Evolutionary conservation across 164 flowering plant species (phyloP), one percentile per base, ranked within the genome.

Genomic region (Tinospora cordifolia): DNA sequence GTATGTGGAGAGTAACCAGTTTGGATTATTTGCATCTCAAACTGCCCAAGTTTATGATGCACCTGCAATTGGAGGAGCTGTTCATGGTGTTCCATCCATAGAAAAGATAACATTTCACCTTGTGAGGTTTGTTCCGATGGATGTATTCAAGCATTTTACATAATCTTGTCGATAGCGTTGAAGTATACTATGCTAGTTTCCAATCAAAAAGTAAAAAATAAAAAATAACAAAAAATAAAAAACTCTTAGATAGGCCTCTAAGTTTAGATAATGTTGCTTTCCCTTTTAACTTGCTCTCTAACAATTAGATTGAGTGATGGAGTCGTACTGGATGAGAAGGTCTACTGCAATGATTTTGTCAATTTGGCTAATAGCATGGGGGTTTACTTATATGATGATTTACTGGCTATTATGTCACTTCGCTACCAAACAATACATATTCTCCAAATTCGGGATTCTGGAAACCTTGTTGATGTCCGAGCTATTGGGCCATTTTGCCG

Each of bases 11-110:
- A 83, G 73, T 69, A 81, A 87, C 67, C 91, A 87, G 70, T 95
- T 88, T 78, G 99, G 99, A n/a, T 62, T 95, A 17, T 95, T 95
- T 86, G 99, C 96, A 63, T 91, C 98, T 74, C 90, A 97, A 65
- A 88, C 99, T 41, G 81, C 90, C 14, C 99, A 83, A 83, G 74
- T 80, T 75, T 88, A 80, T 71, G 99, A 92, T 74, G 88, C 94
- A 63, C 92, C 98, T 68, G 83, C 90, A 25, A 70, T 69, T 59
- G 92, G 84, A 62, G 92, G 94, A 34, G 98, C 97, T 49, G 78
- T 89, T 75, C 90, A 75, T 13, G 99, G 99, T 40, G 81, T 91
- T 73, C 99, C 98, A 6, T 87, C 83, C 7, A 84, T 92, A 69
- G 98, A 92, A 60, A 92, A 83, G 80, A 95, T 92, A 65, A 92